These are phyloP conservation scores for Pseudocercospora cruenta DNA, from an alignment of 2,329 filamentous ascomycete genomes.

Conservation along the genomic window DNA sequence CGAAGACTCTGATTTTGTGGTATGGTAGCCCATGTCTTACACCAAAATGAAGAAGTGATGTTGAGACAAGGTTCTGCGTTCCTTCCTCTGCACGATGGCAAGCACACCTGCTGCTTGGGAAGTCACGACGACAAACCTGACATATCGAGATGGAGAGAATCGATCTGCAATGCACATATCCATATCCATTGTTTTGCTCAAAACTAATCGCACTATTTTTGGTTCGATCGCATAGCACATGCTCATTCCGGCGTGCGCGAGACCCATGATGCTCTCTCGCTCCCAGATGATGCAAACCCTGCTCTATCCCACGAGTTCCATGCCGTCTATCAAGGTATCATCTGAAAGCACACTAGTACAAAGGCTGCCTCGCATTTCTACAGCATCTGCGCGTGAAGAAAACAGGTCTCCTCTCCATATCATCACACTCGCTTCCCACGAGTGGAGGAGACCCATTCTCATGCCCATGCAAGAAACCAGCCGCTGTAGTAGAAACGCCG, in stretches of 20 bases:
- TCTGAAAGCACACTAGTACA: constrained; percentile 23
- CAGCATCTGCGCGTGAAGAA: constrained; percentile 13
- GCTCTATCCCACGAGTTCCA: constrained; percentile 17
- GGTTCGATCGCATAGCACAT: constrained; percentile 11
- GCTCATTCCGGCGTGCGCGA: constrained; percentile 6
- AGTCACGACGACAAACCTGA: not conserved
- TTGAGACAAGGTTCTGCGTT: not conserved
- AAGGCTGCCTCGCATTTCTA: constrained; percentile 6
- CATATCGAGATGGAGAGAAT: not conserved
- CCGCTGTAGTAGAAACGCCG: constrained; percentile 22
- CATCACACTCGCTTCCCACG: constrained; percentile 16
- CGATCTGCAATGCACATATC: not conserved
- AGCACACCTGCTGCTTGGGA: not conserved
- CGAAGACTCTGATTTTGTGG: not conserved
- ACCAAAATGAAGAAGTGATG: not conserved
- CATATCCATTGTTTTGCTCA: constrained; percentile 6
- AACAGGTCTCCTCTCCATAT: constrained; percentile 10
- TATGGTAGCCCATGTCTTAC: not conserved
- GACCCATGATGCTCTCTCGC: not conserved
- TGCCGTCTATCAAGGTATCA: constrained; percentile 22
- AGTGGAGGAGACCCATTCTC: constrained; percentile 15
- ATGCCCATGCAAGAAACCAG: constrained; percentile 21
- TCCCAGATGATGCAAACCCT: constrained; percentile 12
- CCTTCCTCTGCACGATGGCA: not conserved
- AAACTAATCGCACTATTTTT: constrained; percentile 10